Evolutionary conservation across 257 asterid genomes (phyloP).

Genomic region (Handroanthus guayacan): DNA sequence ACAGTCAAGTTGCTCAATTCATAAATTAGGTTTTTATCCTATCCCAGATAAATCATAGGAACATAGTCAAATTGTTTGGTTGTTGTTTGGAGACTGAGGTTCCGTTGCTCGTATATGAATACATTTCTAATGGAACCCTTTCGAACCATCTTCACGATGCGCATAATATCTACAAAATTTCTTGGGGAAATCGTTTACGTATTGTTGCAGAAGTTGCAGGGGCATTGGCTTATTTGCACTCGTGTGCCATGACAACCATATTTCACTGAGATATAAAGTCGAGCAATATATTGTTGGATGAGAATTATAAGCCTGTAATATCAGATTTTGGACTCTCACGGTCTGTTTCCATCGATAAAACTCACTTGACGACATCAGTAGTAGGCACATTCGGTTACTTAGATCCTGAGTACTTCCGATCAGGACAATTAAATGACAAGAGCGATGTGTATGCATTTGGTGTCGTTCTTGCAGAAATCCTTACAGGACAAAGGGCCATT

Average conservation of each 20-base stretch:
- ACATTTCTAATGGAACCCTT: slow-evolving; percentile 19
- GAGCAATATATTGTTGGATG: slow-evolving; percentile 46
- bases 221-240: slow-evolving; percentile 51
- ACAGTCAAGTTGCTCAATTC: slow-evolving; percentile 44
- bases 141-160: slow-evolving; percentile 36
- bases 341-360: slow-evolving; percentile 41
- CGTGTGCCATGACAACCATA: slow-evolving; percentile 46
- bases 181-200: slow-evolving; percentile 48
- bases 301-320: slow-evolving; percentile 44
- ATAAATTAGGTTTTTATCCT: slow-evolving; percentile 48
- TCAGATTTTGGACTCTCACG: slow-evolving; percentile 48
- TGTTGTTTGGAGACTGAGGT: slow-evolving; percentile 40
- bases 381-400: slow-evolving; percentile 42
- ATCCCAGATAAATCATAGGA: slow-evolving; percentile 50
- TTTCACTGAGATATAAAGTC: slow-evolving; percentile 54
- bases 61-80: slow-evolving; percentile 38
- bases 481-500: slow-evolving; percentile 45
- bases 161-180: slow-evolving; percentile 2
- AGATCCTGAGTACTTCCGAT: slow-evolving; percentile 48
- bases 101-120: slow-evolving; percentile 41
- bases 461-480: slow-evolving; percentile 47
- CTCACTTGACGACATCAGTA: slow-evolving; percentile 39
- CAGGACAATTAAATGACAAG: slow-evolving; percentile 50
- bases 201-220: slow-evolving; percentile 51
- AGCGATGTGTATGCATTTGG: slow-evolving; percentile 53